These are phyloP conservation scores for Pichia nanzhaoensis DNA, from an alignment of 805 yeast genomes.

Conservation along the genomic window DNA sequence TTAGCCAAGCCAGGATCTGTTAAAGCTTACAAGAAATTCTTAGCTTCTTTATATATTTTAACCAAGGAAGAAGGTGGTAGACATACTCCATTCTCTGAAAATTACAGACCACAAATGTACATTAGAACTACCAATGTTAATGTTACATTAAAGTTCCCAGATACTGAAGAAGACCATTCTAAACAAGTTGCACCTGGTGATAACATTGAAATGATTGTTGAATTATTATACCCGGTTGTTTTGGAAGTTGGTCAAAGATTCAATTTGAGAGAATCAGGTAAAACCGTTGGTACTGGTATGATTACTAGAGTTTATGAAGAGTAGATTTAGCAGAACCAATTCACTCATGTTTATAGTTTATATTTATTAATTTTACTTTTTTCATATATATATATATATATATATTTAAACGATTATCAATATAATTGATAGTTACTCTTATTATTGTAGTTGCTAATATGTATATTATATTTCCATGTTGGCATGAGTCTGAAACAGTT, in stretches of 20 bases:
- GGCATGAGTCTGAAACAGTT: too few relatives aligned
- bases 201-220: constrained; percentile 93
- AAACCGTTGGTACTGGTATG: constrained; percentile 98
- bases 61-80: constrained; percentile 99
- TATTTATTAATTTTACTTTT: background rate
- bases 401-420: constrained; percentile 3
- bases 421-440: background rate
- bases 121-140: constrained; percentile 96
- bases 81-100: constrained; percentile 93
- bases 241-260: constrained; percentile 96
- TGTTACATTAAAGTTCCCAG: constrained; percentile 84
- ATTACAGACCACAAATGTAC: constrained; percentile 97
- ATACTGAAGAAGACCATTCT: constrained; percentile 68
- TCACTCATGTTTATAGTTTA: constrained; percentile 13
- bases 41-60: constrained; percentile 87
- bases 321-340: constrained; percentile 4
- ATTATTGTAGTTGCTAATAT: too few relatives aligned
- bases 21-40: constrained; percentile 86
- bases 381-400: background rate
- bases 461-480: too few relatives aligned
- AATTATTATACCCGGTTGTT: constrained; percentile 85
- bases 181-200: constrained; percentile 97
- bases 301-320: constrained; percentile 58
- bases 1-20: constrained; percentile 88
- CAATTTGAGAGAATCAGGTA: constrained; percentile 99